phyloP scores from a whole-genome alignment of 2,329 filamentous ascomycete species.

The Lachnellula suecica region DNA sequence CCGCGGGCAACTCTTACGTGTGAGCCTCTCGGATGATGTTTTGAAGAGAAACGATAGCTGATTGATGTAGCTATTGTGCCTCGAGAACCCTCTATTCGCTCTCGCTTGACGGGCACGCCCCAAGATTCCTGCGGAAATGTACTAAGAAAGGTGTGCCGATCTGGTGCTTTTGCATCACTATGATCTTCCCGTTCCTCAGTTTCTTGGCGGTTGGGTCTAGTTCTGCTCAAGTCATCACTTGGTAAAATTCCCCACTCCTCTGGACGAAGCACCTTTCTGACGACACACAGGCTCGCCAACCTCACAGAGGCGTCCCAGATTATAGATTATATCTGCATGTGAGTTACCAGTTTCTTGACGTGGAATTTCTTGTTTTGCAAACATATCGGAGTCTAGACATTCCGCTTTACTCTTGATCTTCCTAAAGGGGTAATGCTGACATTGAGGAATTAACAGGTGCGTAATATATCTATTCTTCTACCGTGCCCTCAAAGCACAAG shows the following conservation, averaged over 20 bases:
- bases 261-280: not conserved
- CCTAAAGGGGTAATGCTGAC: too few species aligned
- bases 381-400: too few species aligned
- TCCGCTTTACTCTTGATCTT: too few species aligned
- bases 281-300: slow-evolving; percentile 32
- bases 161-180: slow-evolving; percentile 67
- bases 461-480: slow-evolving; percentile 71
- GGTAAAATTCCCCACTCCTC: slow-evolving; percentile 16
- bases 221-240: slow-evolving; percentile 37
- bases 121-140: slow-evolving; percentile 58
- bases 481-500: slow-evolving; percentile 66
- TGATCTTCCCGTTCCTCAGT: slow-evolving; percentile 65
- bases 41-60: not conserved
- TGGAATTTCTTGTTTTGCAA: too few species aligned
- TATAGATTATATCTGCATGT: slow-evolving; percentile 72
- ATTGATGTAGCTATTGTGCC: slow-evolving; percentile 51
- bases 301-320: slow-evolving; percentile 70
- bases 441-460: too few species aligned
- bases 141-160: slow-evolving; percentile 55
- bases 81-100: slow-evolving; percentile 70
- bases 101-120: slow-evolving; percentile 65
- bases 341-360: too few species aligned
- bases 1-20: slow-evolving; percentile 58
- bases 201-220: slow-evolving; percentile 65
- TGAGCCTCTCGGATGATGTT: slow-evolving; percentile 2